Percentiles rank a stretch among this genome's conserved stretches.
phyloP scores from a whole-genome alignment of 192 early-diverging fungal species.

The Coemansia pectinata region DNA sequence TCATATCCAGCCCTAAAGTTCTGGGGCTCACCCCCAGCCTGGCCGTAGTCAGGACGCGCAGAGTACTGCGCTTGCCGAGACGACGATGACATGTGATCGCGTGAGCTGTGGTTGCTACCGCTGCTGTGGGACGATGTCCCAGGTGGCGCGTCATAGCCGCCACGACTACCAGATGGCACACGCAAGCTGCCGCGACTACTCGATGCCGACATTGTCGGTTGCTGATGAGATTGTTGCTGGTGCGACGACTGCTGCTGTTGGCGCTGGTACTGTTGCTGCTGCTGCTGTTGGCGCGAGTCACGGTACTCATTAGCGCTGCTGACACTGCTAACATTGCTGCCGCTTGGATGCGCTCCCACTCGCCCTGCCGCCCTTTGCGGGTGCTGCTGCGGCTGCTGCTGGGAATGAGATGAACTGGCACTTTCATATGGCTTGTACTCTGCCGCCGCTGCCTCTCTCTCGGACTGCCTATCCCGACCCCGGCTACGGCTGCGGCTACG shows the following conservation, averaged over 20 bases:
- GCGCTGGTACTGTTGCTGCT: neutral
- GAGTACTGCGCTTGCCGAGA: conserved; percentile 2
- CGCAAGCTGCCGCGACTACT: conserved; percentile 23
- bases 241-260: neutral
- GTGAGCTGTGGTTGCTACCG: conserved; percentile 7
- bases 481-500: conserved; percentile 27
- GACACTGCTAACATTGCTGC: conserved; percentile 19
- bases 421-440: conserved; percentile 22
- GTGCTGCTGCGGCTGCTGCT: conserved; percentile 5
- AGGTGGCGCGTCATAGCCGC: conserved; percentile 18
- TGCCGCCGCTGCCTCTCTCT: conserved; percentile 14
- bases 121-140: neutral
- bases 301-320: conserved; percentile 9
- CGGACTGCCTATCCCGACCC: conserved; percentile 16
- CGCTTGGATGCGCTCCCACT: conserved; percentile 8
- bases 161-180: conserved; percentile 10
- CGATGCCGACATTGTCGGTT: neutral
- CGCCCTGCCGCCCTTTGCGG: conserved; percentile 1
- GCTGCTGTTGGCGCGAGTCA: conserved; percentile 4
- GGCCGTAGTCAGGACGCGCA: conserved; percentile 10
- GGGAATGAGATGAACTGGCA: neutral
- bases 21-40: conserved; percentile 14
- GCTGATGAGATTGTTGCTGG: neutral
- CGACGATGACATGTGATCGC: neutral
- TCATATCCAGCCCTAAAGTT: conserved; percentile 48